Evolutionary conservation across 495 filamentous ascomycete species (phyloP).

Genomic region (Aspergillus panamensis): DNA sequence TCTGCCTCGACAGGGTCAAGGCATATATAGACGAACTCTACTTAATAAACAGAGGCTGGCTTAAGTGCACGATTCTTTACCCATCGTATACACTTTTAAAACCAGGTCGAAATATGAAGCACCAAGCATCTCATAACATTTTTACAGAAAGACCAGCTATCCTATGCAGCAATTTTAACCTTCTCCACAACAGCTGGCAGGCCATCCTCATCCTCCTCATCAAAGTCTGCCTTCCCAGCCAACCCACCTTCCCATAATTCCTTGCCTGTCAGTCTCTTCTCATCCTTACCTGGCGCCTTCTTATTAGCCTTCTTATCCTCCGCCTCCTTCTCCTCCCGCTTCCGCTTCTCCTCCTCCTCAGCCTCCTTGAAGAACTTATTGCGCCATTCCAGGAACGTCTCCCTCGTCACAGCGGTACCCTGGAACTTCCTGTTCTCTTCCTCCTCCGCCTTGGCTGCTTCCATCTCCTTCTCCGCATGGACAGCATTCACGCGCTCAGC

Average conservation of each 20-base stretch:
- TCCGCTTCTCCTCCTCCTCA: conserved; percentile 61
- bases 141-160: conserved; percentile 5
- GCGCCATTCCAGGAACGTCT: conserved; percentile 82
- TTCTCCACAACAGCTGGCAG: conserved; percentile 58
- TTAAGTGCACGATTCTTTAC: no score
- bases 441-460: conserved; percentile 67
- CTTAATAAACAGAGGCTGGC: no score
- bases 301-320: conserved; percentile 69
- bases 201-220: conserved; percentile 58
- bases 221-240: conserved; percentile 69
- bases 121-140: not conserved
- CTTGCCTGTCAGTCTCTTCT: conserved; percentile 70
- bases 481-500: conserved; percentile 61
- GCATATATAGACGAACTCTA: not conserved
- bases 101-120: not conserved
- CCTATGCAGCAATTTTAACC: conserved; percentile 59
- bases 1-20: not conserved
- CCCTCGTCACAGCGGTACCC: conserved; percentile 78
- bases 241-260: conserved; percentile 84
- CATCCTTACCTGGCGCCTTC: conserved; percentile 52
- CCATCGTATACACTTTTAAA: no score
- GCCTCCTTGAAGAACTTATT: conserved; percentile 73
- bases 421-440: conserved; percentile 96
- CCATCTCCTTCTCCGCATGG: conserved; percentile 59
- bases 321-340: conserved; percentile 66